Conservation (phyloP, 352 stramenopile species). For the Stramenopiles sp. region DNA sequence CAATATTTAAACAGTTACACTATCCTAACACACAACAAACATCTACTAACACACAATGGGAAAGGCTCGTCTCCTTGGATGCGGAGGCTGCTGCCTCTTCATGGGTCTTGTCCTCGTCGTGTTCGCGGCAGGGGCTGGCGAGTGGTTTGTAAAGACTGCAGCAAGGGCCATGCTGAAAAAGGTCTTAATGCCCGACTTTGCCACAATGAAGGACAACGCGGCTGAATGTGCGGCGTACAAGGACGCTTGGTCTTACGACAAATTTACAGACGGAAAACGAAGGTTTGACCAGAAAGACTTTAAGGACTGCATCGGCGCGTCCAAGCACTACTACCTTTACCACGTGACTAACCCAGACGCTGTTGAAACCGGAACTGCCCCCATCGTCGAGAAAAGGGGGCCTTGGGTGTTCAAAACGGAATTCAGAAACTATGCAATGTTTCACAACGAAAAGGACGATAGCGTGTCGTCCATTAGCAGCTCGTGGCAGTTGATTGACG, state of each 20-base stretch:
- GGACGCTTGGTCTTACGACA: neutral
- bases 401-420: neutral
- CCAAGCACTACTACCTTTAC: neutral
- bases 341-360: neutral
- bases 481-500: neutral
- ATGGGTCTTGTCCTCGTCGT: neutral
- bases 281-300: neutral
- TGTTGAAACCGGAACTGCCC: neutral
- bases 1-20: neutral
- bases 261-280: conserved; percentile 1
- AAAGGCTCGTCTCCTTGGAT: too few species aligned
- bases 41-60: too few species aligned
- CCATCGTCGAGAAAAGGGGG: neutral
- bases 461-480: neutral
- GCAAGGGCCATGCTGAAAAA: neutral
- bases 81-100: too few species aligned
- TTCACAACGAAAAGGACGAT: neutral
- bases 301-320: neutral
- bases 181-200: neutral
- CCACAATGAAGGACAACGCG: neutral
- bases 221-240: neutral
- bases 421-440: neutral
- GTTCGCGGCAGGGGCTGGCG: neutral
- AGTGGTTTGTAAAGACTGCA: neutral
- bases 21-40: neutral